These are phyloP conservation scores for Glycyrrhiza uralensis DNA, from an alignment of 306 rosid species.

Conservation along the genomic window DNA sequence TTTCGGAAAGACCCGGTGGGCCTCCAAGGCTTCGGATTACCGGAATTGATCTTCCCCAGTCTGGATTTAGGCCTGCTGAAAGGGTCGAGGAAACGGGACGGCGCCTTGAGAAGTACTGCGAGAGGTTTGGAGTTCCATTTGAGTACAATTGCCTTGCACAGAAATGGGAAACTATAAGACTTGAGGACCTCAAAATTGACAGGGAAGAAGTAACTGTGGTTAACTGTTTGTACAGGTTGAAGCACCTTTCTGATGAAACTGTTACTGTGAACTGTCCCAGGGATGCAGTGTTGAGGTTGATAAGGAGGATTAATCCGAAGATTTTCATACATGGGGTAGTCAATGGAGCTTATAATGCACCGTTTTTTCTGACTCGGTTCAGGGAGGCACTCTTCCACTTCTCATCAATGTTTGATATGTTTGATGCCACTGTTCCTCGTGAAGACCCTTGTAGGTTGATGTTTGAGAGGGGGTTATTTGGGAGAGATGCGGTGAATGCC, in stretches of 20 bases:
- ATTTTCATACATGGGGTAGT: conserved; percentile 64
- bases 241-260: conserved; percentile 59
- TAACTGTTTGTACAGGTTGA: conserved; percentile 60
- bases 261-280: conserved; percentile 52
- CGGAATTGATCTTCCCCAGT: conserved; percentile 67
- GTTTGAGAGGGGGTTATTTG: conserved; percentile 60
- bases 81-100: conserved; percentile 65
- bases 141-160: conserved; percentile 58
- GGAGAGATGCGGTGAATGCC: conserved; percentile 66
- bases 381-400: conserved; percentile 70
- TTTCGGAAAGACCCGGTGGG: conserved; percentile 55
- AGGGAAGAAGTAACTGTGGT: conserved; percentile 51
- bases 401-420: conserved; percentile 75
- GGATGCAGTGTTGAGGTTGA: conserved; percentile 59
- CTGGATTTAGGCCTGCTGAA: conserved; percentile 76
- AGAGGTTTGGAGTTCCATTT: conserved; percentile 62
- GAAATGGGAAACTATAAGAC: conserved; percentile 61
- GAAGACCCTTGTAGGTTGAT: conserved; percentile 55
- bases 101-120: conserved; percentile 53
- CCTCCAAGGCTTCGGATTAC: conserved; percentile 70
- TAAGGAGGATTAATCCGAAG: conserved; percentile 65
- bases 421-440: conserved; percentile 51
- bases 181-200: conserved; percentile 58
- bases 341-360: conserved; percentile 70
- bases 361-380: conserved; percentile 71